Evolutionary conservation across 768 basidiomycete genomes (phyloP), one percentile per base, ranked within the genome.

Genomic region (Tephrocybe sp.): DNA sequence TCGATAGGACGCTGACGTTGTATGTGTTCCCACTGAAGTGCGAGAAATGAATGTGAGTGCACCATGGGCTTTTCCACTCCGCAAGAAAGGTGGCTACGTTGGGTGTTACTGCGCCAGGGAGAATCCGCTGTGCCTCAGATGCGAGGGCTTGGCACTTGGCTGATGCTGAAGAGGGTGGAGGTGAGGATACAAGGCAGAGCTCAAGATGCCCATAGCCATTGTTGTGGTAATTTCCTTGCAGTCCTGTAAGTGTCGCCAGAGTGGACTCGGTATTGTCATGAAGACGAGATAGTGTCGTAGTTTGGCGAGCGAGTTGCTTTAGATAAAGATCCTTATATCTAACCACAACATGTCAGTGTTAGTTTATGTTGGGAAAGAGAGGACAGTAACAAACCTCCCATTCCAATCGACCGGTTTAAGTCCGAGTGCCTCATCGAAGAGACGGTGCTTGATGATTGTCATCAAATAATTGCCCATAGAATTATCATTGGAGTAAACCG

Each of bases 131-230:
- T 4, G 34, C 39, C 17, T 51, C 33, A 7, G 54, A 30, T 17
- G 51, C 42, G 28, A 61, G 40, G 17, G 43, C 8, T 43, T 51
- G 38, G 48, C 59, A 59, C 9, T 25, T 30, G 7, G 33, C 20
- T 12, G 54, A 53, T 7, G 50, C 34, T 3, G 21, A 36, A 10
- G 44, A 8, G 4, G 33, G 14, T 3, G 26, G n/a, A 37, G 44
- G n/a, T 6, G 37, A 14, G 5, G 44, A 37, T 17, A 53, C 45
- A 10, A 37, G 24, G 39, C 65, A 67, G n/a, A 67, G 56, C 25
- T 64, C 61, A 30, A 66, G 21, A 1, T 42, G 38, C 0, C 62
- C 62, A 44, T 67, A 68, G 0, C 62, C 63, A 0, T n/a, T 17
- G 47, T 64, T 59, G 7, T 44, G 24, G 40, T 36, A 36, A n/a